phyloP scores from a whole-genome alignment of 192 early-diverging fungal species.

The Coemansia sp. region DNA sequence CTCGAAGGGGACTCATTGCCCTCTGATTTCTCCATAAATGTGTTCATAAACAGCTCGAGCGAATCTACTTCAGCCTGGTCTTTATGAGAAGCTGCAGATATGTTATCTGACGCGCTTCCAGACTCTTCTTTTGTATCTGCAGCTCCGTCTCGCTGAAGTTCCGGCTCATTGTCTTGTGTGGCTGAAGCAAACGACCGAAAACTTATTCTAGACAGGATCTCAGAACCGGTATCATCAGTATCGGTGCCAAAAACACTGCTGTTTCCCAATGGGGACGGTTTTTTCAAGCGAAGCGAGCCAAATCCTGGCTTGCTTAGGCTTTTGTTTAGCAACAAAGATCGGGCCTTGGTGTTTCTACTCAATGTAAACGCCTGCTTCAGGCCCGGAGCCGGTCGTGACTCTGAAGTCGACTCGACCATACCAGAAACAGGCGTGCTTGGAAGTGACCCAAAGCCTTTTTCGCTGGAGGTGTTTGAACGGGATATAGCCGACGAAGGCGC shows the following conservation, averaged over 20 bases:
- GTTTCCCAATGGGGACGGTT: not conserved
- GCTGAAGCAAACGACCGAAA: not conserved
- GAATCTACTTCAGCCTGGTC: conserved; percentile 64
- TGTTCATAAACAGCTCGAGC: conserved; percentile 87
- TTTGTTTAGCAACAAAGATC: not conserved
- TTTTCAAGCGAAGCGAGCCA: not conserved
- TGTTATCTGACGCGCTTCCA: too few species aligned
- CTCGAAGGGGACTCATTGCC: conserved; percentile 62
- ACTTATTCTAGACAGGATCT: not conserved
- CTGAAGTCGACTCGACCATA: not conserved
- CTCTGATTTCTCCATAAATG: conserved; percentile 72
- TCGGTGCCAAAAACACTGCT: not conserved
- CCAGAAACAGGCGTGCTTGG: conserved; percentile 10
- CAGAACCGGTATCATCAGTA: not conserved
- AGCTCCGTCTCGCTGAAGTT: not conserved
- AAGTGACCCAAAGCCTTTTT: conserved; percentile 21
- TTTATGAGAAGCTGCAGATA: too few species aligned
- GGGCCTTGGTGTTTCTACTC: not conserved
- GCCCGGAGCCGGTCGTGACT: not conserved
- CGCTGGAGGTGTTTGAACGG: conserved; percentile 12
- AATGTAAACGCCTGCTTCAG: not conserved
- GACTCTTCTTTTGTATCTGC: too few species aligned
- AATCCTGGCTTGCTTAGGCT: not conserved
- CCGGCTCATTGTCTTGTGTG: too few species aligned
- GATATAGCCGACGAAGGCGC: conserved; percentile 32